These are phyloP conservation scores for Hortaea sp. DNA, from an alignment of 2,329 filamentous ascomycete species.

Conservation along the genomic window DNA sequence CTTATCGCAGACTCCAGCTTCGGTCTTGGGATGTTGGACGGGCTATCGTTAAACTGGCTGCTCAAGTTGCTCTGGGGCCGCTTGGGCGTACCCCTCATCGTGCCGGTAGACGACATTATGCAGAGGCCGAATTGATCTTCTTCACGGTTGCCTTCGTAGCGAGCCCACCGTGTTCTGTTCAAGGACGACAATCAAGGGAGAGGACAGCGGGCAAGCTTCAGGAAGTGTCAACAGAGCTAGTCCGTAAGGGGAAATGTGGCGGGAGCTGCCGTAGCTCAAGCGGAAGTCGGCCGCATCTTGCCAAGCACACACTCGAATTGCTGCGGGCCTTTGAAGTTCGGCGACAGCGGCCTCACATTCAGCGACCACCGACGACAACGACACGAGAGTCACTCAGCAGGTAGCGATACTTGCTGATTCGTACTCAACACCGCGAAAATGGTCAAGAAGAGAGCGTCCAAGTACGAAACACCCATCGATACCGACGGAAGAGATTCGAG, in stretches of 20 bases:
- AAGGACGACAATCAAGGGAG: too few species aligned
- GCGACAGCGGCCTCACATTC: background rate
- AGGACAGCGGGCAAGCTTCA: too few species aligned
- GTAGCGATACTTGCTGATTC: slow-evolving; percentile 13
- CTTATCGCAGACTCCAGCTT: slow-evolving; percentile 49
- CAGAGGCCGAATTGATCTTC: too few species aligned
- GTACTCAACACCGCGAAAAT: slow-evolving; percentile 47
- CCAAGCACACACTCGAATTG: too few species aligned
- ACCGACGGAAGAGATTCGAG: slow-evolving; percentile 1
- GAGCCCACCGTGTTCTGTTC: too few species aligned
- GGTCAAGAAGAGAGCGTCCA: slow-evolving; percentile 69
- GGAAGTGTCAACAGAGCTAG: too few species aligned
- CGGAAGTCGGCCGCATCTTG: too few species aligned
- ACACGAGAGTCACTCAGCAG: slow-evolving; percentile 10
- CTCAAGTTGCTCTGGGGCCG: slow-evolving; percentile 28
- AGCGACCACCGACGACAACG: background rate
- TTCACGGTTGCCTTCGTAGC: too few species aligned
- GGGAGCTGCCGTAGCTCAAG: too few species aligned
- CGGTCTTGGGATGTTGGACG: slow-evolving; percentile 63
- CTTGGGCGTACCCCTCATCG: slow-evolving; percentile 63
- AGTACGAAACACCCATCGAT: slow-evolving; percentile 40
- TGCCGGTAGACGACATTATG: slow-evolving; percentile 52
- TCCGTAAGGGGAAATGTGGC: too few species aligned
- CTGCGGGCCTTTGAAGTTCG: background rate
- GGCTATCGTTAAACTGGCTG: slow-evolving; percentile 47